Evolutionary conservation across 73 alveolate species (phyloP).

Genomic region (Effrenium voratum): DNA sequence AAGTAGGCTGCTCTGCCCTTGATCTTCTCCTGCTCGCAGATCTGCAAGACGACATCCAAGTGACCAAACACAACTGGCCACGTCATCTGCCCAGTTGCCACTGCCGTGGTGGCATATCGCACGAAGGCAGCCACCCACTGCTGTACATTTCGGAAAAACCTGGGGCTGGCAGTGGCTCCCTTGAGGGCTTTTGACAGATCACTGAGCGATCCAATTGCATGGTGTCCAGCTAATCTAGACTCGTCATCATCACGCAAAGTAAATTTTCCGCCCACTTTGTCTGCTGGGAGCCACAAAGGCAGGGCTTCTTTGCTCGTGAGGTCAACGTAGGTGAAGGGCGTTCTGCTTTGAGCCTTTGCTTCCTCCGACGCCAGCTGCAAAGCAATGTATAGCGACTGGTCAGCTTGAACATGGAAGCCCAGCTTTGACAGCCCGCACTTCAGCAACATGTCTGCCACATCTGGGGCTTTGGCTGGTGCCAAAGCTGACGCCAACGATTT

Average conservation of each 20-base stretch:
- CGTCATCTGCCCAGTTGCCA: neutral
- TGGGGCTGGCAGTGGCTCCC: neutral
- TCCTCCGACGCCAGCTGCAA: neutral
- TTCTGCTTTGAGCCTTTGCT: neutral
- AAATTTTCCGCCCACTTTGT: neutral
- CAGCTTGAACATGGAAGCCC: neutral
- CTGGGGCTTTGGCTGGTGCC: neutral
- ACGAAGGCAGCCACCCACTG: conserved; percentile 11
- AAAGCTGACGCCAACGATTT: neutral
- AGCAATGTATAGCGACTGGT: neutral
- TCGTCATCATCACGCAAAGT: neutral
- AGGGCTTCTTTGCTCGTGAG: conserved; percentile 6
- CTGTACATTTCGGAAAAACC: neutral
- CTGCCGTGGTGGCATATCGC: conserved; percentile 1
- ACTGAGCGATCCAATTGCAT: neutral
- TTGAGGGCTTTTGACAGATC: neutral
- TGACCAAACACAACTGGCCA: neutral
- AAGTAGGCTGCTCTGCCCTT: neutral
- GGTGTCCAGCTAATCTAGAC: neutral
- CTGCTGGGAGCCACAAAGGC: conserved; percentile 21
- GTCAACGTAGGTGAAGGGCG: neutral
- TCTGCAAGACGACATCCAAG: neutral
- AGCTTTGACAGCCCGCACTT: neutral
- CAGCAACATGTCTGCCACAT: neutral
- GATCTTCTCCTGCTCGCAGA: conserved; percentile 3